Evolutionary conservation across 2,329 filamentous ascomycete species (phyloP).

Genomic region (Fusarium subglutinans): DNA sequence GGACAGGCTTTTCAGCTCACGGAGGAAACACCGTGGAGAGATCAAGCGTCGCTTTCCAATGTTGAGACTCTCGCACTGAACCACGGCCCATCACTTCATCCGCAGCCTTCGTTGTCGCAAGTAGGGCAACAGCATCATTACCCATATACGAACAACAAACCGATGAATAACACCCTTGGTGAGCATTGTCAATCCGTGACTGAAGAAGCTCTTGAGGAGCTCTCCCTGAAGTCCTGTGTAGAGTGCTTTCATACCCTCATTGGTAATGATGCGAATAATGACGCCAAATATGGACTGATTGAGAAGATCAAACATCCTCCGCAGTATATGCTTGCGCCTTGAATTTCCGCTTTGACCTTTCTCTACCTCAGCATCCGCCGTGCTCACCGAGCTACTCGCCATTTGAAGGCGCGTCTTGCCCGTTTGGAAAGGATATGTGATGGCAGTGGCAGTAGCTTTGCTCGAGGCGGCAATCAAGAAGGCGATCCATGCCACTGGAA

Average conservation of each 20-base stretch:
- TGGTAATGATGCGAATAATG: constrained; percentile 65
- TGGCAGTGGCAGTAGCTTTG: constrained; percentile 78
- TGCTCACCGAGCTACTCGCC: constrained; percentile 48
- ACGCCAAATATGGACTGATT: constrained; percentile 69
- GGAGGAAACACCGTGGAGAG: constrained; percentile 85
- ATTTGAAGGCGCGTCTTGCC: constrained; percentile 84
- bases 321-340: constrained; percentile 5
- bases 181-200: constrained; percentile 87
- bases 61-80: constrained; percentile 55
- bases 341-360: background rate
- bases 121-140: constrained; percentile 53
- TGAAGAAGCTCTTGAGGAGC: constrained; percentile 84
- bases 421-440: constrained; percentile 87
- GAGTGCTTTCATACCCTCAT: constrained; percentile 73
- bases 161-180: constrained; percentile 82
- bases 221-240: constrained; percentile 82
- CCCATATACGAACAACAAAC: constrained; percentile 76
- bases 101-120: constrained; percentile 37
- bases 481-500: constrained; percentile 50
- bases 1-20: constrained; percentile 91
- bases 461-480: constrained; percentile 75
- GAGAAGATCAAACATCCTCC: constrained; percentile 35
- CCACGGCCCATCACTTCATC: constrained; percentile 21
- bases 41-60: constrained; percentile 82
- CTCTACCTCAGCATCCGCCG: constrained; percentile 4